Percentiles rank a stretch among this genome's conserved stretches.
These are phyloP conservation scores for Hippophae tibetana DNA, from an alignment of 306 rosid genomes.

Conservation along the genomic window DNA sequence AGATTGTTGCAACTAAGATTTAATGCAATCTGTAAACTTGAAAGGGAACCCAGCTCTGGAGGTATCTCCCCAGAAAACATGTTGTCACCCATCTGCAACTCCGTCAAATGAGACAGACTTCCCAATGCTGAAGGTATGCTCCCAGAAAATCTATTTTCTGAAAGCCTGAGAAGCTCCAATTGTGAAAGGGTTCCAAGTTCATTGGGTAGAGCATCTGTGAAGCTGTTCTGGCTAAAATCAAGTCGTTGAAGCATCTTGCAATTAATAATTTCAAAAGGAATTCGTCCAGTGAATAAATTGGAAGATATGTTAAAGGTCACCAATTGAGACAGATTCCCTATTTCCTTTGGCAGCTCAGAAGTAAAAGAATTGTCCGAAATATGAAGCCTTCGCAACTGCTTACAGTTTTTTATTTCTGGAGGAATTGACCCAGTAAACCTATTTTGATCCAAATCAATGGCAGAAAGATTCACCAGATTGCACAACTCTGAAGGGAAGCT, in stretches of 20 bases:
- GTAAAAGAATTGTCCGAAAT: conserved; percentile 68
- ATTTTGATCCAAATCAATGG: conserved; percentile 69
- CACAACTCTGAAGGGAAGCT: conserved; percentile 72
- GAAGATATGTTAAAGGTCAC: conserved; percentile 82
- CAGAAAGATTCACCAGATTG: conserved; percentile 63
- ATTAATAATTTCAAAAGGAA: conserved; percentile 54
- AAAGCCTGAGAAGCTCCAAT: conserved; percentile 75
- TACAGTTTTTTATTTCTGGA: conserved; percentile 50
- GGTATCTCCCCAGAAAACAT: conserved; percentile 71
- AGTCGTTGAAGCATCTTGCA: conserved; percentile 84
- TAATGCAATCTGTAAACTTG: conserved; percentile 83
- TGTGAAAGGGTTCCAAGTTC: conserved; percentile 74
- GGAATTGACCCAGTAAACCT: conserved; percentile 72
- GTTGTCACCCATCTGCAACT: conserved; percentile 78
- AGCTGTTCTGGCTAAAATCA: conserved; percentile 72
- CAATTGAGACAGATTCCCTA: conserved; percentile 69
- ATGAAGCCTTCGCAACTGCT: conserved; percentile 76
- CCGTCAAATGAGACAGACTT: conserved; percentile 65
- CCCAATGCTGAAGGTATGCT: conserved; percentile 56
- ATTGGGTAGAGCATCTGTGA: conserved; percentile 48
- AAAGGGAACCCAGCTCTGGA: conserved; percentile 58
- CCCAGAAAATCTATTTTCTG: conserved; percentile 66
- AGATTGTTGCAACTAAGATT: conserved; percentile 80
- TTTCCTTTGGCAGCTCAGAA: conserved; percentile 70
- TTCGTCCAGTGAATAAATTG: conserved; percentile 50